A percentile compares a stretch with the other conserved stretches of the same genome.
Evolutionary conservation across 805 yeast genomes (phyloP).

Genomic region (Ogataea thermomethanolica): DNA sequence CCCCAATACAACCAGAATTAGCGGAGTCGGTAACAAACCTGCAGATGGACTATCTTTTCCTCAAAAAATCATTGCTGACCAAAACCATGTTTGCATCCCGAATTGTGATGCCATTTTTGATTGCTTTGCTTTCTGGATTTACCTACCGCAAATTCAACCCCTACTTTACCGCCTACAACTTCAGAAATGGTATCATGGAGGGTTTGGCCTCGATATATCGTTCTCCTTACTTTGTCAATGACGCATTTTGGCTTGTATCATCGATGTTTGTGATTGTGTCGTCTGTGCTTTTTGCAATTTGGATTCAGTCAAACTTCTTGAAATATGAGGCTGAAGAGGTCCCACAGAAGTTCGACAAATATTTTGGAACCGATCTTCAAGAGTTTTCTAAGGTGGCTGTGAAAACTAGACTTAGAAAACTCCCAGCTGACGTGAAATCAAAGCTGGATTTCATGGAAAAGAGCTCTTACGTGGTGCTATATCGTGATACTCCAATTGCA

Average conservation of each 20-base stretch:
- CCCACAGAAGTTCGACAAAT: conserved; percentile 33
- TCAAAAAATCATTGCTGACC: conserved; percentile 46
- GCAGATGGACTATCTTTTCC: conserved; percentile 57
- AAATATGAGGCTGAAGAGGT: conserved; percentile 38
- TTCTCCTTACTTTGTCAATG: conserved; percentile 24
- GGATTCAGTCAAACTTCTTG: conserved; percentile 47
- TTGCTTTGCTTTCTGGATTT: conserved; percentile 22
- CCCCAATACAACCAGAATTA: conserved; percentile 51
- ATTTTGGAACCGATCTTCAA: conserved; percentile 52
- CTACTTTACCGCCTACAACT: conserved; percentile 25
- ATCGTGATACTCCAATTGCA: conserved; percentile 73
- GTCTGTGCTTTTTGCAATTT: conserved; percentile 38
- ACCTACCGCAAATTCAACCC: conserved; percentile 18
- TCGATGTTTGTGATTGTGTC: conserved; percentile 37
- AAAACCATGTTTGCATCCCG: conserved; percentile 46
- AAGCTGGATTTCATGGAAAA: conserved; percentile 30
- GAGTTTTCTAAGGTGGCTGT: conserved; percentile 36
- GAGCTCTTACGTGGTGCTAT: conserved; percentile 54
- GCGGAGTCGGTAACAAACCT: conserved; percentile 59
- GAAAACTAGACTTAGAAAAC: conserved; percentile 9
- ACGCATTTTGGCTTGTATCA: conserved; percentile 35
- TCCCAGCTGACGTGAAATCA: conserved; percentile 20
- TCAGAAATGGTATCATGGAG: conserved; percentile 10
- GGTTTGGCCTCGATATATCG: conserved; percentile 18
- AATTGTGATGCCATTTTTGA: conserved; percentile 31